Conservation (phyloP, 2,329 filamentous ascomycete species). For the Aciculosporium take region DNA sequence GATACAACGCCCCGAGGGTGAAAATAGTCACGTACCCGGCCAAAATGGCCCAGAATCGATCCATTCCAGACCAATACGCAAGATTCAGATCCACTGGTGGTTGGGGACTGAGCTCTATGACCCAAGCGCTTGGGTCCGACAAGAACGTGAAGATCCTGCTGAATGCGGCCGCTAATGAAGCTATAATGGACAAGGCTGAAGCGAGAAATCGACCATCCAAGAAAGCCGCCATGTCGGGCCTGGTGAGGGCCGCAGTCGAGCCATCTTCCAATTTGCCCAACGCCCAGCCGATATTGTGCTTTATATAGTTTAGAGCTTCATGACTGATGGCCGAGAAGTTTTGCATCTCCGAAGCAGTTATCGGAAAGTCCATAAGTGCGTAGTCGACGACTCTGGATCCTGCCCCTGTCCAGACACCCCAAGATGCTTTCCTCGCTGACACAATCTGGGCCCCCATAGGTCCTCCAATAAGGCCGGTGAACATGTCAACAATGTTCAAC, state of each 20-base stretch:
- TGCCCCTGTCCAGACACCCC: conserved; percentile 27
- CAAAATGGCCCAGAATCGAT: conserved; percentile 57
- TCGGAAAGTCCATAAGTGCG: conserved; percentile 34
- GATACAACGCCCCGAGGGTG: conserved; percentile 60
- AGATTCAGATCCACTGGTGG: conserved; percentile 39
- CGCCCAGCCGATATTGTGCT: conserved; percentile 32
- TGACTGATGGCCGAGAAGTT: conserved; percentile 67
- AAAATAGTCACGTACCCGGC: conserved; percentile 71
- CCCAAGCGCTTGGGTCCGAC: conserved; percentile 39
- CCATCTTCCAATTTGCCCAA: conserved; percentile 24
- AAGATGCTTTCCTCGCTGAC: conserved; percentile 24
- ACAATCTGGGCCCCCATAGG: conserved; percentile 17
- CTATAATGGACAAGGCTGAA: neutral
- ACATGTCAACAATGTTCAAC: conserved; percentile 25
- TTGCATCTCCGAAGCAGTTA: conserved; percentile 50
- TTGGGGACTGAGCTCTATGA: conserved; percentile 35
- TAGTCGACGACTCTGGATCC: conserved; percentile 34
- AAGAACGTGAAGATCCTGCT: conserved; percentile 15
- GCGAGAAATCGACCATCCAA: conserved; percentile 8
- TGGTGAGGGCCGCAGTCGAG: conserved; percentile 28
- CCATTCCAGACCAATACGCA: conserved; percentile 52
- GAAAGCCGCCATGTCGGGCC: conserved; percentile 23
- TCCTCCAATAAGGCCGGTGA: conserved; percentile 21
- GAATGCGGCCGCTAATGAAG: conserved; percentile 10
- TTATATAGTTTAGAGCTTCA: conserved; percentile 48